Base-by-base conservation (phyloP, 257 asterid species). In the Capsicum baccatum region DNA sequence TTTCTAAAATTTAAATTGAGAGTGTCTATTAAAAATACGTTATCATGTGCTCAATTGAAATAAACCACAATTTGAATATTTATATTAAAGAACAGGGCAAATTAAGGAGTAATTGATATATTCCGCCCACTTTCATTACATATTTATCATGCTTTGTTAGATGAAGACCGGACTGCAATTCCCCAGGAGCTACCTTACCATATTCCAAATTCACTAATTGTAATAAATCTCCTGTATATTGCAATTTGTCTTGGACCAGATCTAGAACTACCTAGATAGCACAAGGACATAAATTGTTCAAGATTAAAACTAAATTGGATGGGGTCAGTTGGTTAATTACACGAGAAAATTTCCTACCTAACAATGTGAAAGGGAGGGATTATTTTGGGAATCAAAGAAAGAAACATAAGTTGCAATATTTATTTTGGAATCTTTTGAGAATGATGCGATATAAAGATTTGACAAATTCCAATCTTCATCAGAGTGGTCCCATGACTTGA, bases 341-440 rank as follows among this genome's bases (percentile, higher is more conserved):
- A 39, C 78, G 11, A 47, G 76, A 68, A 35, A 68, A 37, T 15
- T 68, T 74, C 81, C 81, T 21, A 50, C 60, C 62, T 50, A 74
- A 74, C 60, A 50, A 48, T 74, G 60, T 74, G 62, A 50, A 50
- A 74, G 47, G 15, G 39, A 13, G 21, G 42, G n/a, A 50, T 74
- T 74, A 74, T 74, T 74, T 12, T 74, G 44, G 60, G n/a, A 15
- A 50, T 33, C 2, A 57, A 3, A 2, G 4, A 33, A 6, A 48
- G 2, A 74, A 2, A 21, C 52, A 50, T 50, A 74, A 74, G 14
- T 33, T 74, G 81, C 62, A 73, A 48, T 73, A 4, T 5, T 74
- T 50, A 74, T 50, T 62, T 74, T 50, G 81, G 81, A 50, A 74
- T 74, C 81, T 74, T 50, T 50, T 74, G 62, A 74, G 37, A 74